Evolutionary conservation across 2,329 filamentous ascomycete species (phyloP), one percentile per base, ranked within the genome.

Genomic region (Zymoseptoria pseudotritici): DNA sequence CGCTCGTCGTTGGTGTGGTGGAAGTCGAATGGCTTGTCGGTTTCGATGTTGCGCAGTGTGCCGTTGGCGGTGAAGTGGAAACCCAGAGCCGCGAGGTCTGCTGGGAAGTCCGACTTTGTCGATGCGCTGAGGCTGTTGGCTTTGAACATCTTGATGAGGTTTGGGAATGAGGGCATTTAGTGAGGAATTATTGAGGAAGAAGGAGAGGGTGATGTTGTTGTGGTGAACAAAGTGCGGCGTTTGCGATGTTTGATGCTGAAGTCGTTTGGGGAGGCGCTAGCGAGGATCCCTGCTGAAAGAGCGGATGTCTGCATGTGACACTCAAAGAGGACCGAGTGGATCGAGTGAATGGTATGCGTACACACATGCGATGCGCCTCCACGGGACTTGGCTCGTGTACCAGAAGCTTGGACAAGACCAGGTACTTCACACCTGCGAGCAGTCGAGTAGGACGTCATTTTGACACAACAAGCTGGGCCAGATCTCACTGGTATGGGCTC

Each of bases 1-100:
- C 91, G 86, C n/a, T 83, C 78, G 73, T 91, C 91, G 66, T 84
- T 86, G 71, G 83, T 87, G 57, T 89, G 74, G 71, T 85, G 87
- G 79, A 82, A 96, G 66, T 89, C 83, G 78, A 90, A 96, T 70
- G 86, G 87, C 65, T 82, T 78, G 26, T 87, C 80, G 0, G 88
- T 86, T 19, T 54, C 57, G 58, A 26, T 31, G 20, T 65, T 58
- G 42, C 69, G 60, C 58, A 68, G 60, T 50, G 67, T 65, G 26
- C 63, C 59, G 5, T 62, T 29, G 21, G 64, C 63, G 53, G 63
- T 66, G 46, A 65, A 49, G 36, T 58, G 56, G 60, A 63, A 93
- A 88, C 91, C 92, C 3, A 97, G 84, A 57, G 83, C 77, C 60
- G 84, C 77, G 26, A 97, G 78, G 67, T 89, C 79, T 0, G 80